Evolutionary conservation across 768 basidiomycete species (phyloP).

Genomic region (Pulveroboletus sp.): DNA sequence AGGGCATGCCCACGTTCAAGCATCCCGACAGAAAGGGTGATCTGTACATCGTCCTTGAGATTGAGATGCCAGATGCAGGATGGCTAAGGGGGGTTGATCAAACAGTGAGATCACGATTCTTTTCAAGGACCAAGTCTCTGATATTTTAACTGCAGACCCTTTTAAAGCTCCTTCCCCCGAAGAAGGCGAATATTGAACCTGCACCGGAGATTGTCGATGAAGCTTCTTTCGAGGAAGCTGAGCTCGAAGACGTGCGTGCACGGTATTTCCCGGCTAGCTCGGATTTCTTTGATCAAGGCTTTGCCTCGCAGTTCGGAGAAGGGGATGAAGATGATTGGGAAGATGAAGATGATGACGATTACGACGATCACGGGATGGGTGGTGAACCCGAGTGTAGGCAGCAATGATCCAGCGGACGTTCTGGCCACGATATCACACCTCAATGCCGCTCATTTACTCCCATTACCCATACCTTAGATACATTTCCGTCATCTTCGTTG

Average conservation of each 20-base stretch:
- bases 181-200: slow-evolving; percentile 71
- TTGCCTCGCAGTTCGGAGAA: slow-evolving; percentile 68
- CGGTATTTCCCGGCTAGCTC: slow-evolving; percentile 70
- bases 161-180: slow-evolving; percentile 67
- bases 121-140: not conserved
- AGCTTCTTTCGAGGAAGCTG: slow-evolving; percentile 69
- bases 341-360: slow-evolving; percentile 66
- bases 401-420: slow-evolving; percentile 41
- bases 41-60: slow-evolving; percentile 74
- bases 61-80: slow-evolving; percentile 83
- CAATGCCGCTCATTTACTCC: slow-evolving; percentile 8
- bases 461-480: slow-evolving; percentile 16
- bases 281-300: slow-evolving; percentile 76
- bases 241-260: slow-evolving; percentile 81
- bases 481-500: slow-evolving; percentile 9
- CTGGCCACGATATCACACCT: slow-evolving; percentile 8
- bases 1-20: slow-evolving; percentile 87
- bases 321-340: slow-evolving; percentile 69
- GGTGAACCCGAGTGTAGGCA: slow-evolving; percentile 59
- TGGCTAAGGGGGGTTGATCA: slow-evolving; percentile 72
- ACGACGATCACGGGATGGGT: slow-evolving; percentile 37
- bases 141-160: slow-evolving; percentile 49
- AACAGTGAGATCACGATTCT: slow-evolving; percentile 40
- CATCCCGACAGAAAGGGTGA: slow-evolving; percentile 70
- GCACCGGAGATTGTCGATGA: slow-evolving; percentile 69